Base-by-base conservation (phyloP, 1,284 basidiomycete species). In the Filobasidium uniguttulatum region DNA sequence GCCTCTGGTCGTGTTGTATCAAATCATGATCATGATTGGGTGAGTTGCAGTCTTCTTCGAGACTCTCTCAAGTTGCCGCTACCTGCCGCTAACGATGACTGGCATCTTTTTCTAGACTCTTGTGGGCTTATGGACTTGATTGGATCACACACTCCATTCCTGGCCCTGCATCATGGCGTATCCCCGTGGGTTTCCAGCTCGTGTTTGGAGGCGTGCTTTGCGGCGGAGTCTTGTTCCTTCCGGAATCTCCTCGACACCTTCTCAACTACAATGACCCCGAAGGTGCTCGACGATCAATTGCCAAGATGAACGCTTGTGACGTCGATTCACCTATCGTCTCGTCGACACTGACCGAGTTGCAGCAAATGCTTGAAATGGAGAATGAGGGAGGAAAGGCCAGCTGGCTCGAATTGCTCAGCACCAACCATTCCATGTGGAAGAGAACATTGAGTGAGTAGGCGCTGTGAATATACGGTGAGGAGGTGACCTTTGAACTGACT, bases 351-450 rank as follows among this genome's bases (percentile, higher is more conserved):
- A 76, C 76, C 28, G 85, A 87, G 59, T 75, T 87, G 46, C 74
- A 80, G 56, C 77, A 75, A 25, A 57, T 60, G 10, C 50, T 65
- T 26, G 55, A 52, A 14, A 75, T 73, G 3, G 81, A 85, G 64
- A 84, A 83, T 58, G 77, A 81, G 53, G 82, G 81, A 22, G 83
- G 83, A 9, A 81, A 83, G 61, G 82, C 81, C 9, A 81, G 78
- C 0, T 86, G 83, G 83, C 29, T 73, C 25, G 83, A 86, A 63
- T 84, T 82, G 65, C 85, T 86, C 73, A 80, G 79, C 0, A 72
- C 73, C 4, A 68, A 78, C 37, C 82, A 84, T 59, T 69, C 73
- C 58, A 67, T 85, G 23, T 83, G 80, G 77, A 80, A 78, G 63
- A 73, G 82, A 44, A 84, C 81, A 14, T 63, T 73, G 26, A 85